Percentiles rank a stretch among this genome's conserved stretches.
Evolutionary conservation across 306 rosid genomes (phyloP).

Genomic region (Quercus mongolica): DNA sequence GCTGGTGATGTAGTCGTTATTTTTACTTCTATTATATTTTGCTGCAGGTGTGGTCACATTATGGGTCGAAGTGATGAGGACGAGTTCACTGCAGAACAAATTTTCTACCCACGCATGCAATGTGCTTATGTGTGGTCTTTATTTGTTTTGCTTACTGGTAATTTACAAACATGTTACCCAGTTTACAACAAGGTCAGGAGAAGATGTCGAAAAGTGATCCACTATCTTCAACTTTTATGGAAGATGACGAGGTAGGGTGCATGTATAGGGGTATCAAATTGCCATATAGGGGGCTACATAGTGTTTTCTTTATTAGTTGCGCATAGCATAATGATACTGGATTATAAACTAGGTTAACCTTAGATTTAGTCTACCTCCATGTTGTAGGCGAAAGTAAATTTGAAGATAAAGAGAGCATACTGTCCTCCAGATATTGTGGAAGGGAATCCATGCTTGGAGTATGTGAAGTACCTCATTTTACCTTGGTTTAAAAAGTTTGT

Average conservation of each 20-base stretch:
- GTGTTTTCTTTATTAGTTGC: background rate
- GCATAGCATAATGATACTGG: background rate
- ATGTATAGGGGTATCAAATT: slow-evolving; percentile 3
- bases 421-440: too few species aligned
- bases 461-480: too few species aligned
- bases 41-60: slow-evolving; percentile 69
- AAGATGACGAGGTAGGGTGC: slow-evolving; percentile 82
- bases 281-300: background rate
- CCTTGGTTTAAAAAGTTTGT: too few species aligned
- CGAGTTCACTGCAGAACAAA: slow-evolving; percentile 79
- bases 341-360: too few species aligned
- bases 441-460: too few species aligned
- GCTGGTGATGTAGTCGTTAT: too few species aligned
- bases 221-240: slow-evolving; percentile 77
- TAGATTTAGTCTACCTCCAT: too few species aligned
- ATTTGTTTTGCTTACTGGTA: slow-evolving; percentile 2
- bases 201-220: slow-evolving; percentile 94
- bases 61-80: slow-evolving; percentile 82
- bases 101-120: slow-evolving; percentile 92
- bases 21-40: too few species aligned
- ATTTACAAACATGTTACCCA: slow-evolving; percentile 81
- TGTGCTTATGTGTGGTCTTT: slow-evolving; percentile 73
- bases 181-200: slow-evolving; percentile 78
- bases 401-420: too few species aligned
- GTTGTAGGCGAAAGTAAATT: too few species aligned